phyloP scores from a whole-genome alignment of 2,329 filamentous ascomycete species.

The Penicillium verrucosum region DNA sequence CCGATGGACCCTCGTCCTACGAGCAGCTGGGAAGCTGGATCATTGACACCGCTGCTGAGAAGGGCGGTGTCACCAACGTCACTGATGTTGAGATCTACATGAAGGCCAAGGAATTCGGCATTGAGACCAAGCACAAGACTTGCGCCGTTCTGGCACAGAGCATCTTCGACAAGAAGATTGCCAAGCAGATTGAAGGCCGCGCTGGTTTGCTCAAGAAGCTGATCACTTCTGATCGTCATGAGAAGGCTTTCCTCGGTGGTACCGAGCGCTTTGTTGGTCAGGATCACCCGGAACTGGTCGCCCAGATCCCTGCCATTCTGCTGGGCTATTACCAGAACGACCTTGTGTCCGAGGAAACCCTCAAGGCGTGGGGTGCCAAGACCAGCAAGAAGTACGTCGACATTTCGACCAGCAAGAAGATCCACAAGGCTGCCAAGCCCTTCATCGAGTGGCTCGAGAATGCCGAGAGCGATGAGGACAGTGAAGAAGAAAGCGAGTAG shows the following conservation, averaged over 20 bases:
- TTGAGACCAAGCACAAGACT: conserved; percentile 91
- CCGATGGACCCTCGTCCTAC: conserved; percentile 75
- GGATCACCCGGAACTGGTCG: conserved; percentile 74
- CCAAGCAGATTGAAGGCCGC: conserved; percentile 80
- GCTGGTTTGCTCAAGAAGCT: conserved; percentile 88
- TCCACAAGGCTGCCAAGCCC: conserved; percentile 87
- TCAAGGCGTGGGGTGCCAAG: conserved; percentile 88
- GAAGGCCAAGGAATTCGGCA: conserved; percentile 94
- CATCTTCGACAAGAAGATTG: conserved; percentile 86
- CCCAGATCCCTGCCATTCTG: conserved; percentile 79
- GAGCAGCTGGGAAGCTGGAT: conserved; percentile 95
- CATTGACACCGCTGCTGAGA: conserved; percentile 65
- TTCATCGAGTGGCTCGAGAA: conserved; percentile 93
- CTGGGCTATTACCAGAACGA: conserved; percentile 89
- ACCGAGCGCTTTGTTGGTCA: conserved; percentile 87
- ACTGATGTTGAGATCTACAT: conserved; percentile 89
- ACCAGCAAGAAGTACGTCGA: conserved; percentile 99
- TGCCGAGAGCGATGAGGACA: conserved; percentile 70
- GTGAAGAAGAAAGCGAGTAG: conserved; percentile 59
- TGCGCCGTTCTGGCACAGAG: conserved; percentile 88
- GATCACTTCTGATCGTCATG: conserved; percentile 85
- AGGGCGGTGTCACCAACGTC: conserved; percentile 71
- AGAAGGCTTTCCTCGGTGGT: conserved; percentile 92
- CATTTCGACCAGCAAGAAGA: conserved; percentile 82
- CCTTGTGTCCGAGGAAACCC: conserved; percentile 79